Evolutionary conservation across 1,284 basidiomycete species (phyloP).

Genomic region (Leucoagaricus sp.): DNA sequence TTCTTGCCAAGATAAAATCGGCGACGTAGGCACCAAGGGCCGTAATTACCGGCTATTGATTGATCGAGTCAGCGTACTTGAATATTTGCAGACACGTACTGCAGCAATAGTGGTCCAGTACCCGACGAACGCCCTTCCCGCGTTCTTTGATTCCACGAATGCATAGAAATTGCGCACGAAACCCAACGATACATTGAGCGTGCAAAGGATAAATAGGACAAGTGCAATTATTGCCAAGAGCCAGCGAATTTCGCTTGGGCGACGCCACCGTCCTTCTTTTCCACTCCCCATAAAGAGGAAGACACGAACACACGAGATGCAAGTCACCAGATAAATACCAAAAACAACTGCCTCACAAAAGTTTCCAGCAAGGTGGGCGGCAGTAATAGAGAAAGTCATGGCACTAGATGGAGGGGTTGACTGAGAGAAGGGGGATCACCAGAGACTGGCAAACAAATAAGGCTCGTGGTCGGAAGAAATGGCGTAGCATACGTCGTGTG

Average conservation of each 20-base stretch:
- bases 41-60: too few species aligned
- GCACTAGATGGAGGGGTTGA: too few species aligned
- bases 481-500: too few species aligned
- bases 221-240: neutral
- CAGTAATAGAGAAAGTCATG: neutral
- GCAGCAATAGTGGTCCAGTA: constrained; percentile 6
- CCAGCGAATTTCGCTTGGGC: constrained; percentile 1
- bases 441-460: too few species aligned
- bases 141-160: neutral
- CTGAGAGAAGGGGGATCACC: too few species aligned
- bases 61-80: neutral
- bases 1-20: constrained; percentile 4
- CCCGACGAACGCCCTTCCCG: neutral
- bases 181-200: neutral
- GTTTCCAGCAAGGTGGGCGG: constrained; percentile 6
- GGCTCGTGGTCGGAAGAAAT: too few species aligned
- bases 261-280: neutral
- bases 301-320: neutral
- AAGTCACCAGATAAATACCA: constrained; percentile 8
- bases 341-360: constrained; percentile 5
- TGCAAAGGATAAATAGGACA: neutral
- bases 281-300: neutral
- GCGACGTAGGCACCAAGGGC: neutral
- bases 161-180: constrained; percentile 2
- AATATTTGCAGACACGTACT: neutral